Evolutionary conservation across 23 red algal genomes (phyloP).

Genomic region (Chondrus crispus): DNA sequence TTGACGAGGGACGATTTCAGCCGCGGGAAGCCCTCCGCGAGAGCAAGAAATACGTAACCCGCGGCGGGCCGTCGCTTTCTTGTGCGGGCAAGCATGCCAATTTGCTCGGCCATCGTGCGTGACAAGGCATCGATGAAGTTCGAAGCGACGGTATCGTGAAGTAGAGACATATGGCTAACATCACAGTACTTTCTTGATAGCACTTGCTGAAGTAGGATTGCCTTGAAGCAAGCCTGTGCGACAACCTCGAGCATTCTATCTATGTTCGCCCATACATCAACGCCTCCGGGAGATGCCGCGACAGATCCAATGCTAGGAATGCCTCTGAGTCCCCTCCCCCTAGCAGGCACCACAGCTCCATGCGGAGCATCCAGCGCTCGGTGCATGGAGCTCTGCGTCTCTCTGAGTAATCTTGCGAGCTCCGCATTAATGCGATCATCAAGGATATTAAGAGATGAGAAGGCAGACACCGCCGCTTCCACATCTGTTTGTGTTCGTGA

Average conservation of each 20-base stretch:
- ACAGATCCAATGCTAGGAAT: not conserved
- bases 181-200: slow-evolving; percentile 38
- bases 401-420: slow-evolving; percentile 37
- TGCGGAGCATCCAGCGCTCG: slow-evolving; percentile 45
- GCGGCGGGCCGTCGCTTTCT: slow-evolving; percentile 20
- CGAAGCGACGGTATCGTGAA: slow-evolving; percentile 46
- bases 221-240: slow-evolving; percentile 49
- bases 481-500: slow-evolving; percentile 26
- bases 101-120: slow-evolving; percentile 30
- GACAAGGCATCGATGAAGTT: slow-evolving; percentile 65
- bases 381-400: slow-evolving; percentile 43
- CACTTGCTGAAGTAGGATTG: slow-evolving; percentile 53
- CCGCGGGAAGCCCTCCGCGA: slow-evolving; percentile 60
- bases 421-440: slow-evolving; percentile 42
- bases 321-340: not conserved
- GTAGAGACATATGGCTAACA: slow-evolving; percentile 41
- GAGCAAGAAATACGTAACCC: slow-evolving; percentile 35
- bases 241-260: slow-evolving; percentile 50
- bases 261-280: slow-evolving; percentile 56
- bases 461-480: slow-evolving; percentile 41
- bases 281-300: not conserved
- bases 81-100: slow-evolving; percentile 47
- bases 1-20: slow-evolving; percentile 23
- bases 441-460: slow-evolving; percentile 47
- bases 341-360: not conserved